Base-by-base conservation (phyloP, 1,284 basidiomycete genomes). In the Leccinum discolor region DNA sequence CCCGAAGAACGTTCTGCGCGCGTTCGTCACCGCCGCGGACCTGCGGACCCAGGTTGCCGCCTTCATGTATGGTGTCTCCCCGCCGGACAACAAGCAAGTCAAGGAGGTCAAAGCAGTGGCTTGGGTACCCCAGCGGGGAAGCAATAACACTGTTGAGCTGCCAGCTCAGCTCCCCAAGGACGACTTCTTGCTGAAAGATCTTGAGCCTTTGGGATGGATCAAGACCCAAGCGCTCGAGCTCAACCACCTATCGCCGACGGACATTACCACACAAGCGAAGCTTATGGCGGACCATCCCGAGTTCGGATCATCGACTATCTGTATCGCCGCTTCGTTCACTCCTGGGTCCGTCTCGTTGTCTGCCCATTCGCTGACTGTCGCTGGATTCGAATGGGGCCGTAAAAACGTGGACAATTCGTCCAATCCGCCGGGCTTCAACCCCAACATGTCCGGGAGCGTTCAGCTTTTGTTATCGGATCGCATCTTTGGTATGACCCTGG, bases 31-130 rank as follows among this genome's bases (percentile, higher is more conserved):
- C 61, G 93, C 94, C 26, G 88, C 96, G 26, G 98, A 99, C 80
- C 85, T 99, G 60, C 92, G 98, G 58, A 98, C 98, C 1, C 97
- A 99, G 80, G 94, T 98, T 54, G 96, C 95, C 1, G 97, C 91
- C 0, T 98, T 91, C 84, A 78, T 99, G 68, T 99, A 98, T 77
- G 98, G 98, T 68, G 84, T 86, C 10, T 96, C 94, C 21, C 97
- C 98, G 6, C 87, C 94, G 1, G 96, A 99, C 80, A 99, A 99
- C 84, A 93, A 94, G 70, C 95, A 97, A 78, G 98, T 99, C 70
- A 98, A 99, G 82, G 98, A 99, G 82, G 93, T 99, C 81, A 98
- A 97, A 84, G 96, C 95, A 21, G 85, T 99, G 58, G 96, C 89
- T 10, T 98, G 96, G 92, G 88, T 96, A 29, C 98, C 98, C 35